Conservation (phyloP, 805 yeast species). For the Wickerhamiella bombiphila region DNA sequence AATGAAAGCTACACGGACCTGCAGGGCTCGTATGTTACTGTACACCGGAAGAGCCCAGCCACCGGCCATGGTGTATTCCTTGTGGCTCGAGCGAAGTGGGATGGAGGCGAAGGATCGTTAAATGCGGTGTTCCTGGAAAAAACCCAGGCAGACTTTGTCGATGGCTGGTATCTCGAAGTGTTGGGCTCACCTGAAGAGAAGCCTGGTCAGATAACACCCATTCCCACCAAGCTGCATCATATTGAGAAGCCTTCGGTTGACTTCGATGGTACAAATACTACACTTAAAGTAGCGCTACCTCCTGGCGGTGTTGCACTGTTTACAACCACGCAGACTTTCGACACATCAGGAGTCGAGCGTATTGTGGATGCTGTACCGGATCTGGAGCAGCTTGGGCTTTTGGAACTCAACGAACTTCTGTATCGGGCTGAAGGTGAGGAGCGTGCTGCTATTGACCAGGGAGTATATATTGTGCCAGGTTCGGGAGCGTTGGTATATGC, state of each 20-base stretch:
- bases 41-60: constrained; percentile 70
- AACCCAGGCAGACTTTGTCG: constrained; percentile 28
- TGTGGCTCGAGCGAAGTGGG: constrained; percentile 62
- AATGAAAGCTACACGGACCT: constrained; percentile 92
- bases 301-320: constrained; percentile 85
- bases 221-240: constrained; percentile 48
- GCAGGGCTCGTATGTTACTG: constrained; percentile 81
- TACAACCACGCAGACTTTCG: constrained; percentile 52
- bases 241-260: constrained; percentile 37
- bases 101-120: constrained; percentile 20
- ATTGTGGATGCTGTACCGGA: constrained; percentile 45
- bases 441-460: constrained; percentile 61
- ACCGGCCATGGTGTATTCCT: constrained; percentile 82
- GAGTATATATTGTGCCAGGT: constrained; percentile 61
- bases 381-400: constrained; percentile 40
- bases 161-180: constrained; percentile 43
- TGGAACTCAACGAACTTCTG: constrained; percentile 60
- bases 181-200: constrained; percentile 32
- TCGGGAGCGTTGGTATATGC: constrained; percentile 67
- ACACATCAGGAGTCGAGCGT: constrained; percentile 48
- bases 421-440: constrained; percentile 81
- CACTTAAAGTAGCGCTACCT: constrained; percentile 39
- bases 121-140: constrained; percentile 23
- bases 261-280: constrained; percentile 33
- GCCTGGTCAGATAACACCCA: constrained; percentile 35